These are phyloP conservation scores for Phytophthora foliorum DNA, from an alignment of 352 stramenopile species.

Conservation along the genomic window DNA sequence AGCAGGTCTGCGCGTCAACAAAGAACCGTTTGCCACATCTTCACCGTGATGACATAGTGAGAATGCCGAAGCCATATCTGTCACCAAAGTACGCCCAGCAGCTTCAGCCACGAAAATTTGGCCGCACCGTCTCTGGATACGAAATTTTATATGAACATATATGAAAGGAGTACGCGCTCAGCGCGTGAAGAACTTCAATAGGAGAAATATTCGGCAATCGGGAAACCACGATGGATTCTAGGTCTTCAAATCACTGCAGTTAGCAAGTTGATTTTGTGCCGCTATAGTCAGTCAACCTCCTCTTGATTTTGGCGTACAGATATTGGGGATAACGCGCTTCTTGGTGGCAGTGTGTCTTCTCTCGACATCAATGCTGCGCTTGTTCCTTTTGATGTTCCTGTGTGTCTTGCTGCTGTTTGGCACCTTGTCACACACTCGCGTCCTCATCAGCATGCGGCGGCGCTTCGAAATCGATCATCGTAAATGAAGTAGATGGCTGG, in stretches of 20 bases:
- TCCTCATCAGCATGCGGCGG: background rate
- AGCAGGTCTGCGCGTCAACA: constrained; percentile 8
- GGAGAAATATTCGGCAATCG: too few relatives aligned
- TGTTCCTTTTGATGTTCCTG: background rate
- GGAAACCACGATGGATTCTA: too few relatives aligned
- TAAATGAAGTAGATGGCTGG: background rate
- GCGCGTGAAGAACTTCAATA: too few relatives aligned
- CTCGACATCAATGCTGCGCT: background rate
- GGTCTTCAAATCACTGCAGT: background rate
- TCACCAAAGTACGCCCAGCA: background rate
- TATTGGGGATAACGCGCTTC: background rate
- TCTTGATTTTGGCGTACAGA: background rate
- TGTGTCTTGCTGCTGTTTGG: background rate
- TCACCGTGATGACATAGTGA: background rate
- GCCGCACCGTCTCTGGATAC: too few relatives aligned
- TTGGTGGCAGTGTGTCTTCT: background rate
- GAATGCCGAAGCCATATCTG: background rate
- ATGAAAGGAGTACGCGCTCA: too few relatives aligned
- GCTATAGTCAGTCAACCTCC: background rate
- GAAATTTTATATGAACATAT: too few relatives aligned
- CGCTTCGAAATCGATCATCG: background rate
- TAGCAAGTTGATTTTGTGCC: background rate
- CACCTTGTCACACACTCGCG: background rate
- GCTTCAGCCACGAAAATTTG: too few relatives aligned
- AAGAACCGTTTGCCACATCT: constrained; percentile 13